Base-by-base conservation (phyloP, 768 basidiomycete genomes). In the Suillus variegatus region DNA sequence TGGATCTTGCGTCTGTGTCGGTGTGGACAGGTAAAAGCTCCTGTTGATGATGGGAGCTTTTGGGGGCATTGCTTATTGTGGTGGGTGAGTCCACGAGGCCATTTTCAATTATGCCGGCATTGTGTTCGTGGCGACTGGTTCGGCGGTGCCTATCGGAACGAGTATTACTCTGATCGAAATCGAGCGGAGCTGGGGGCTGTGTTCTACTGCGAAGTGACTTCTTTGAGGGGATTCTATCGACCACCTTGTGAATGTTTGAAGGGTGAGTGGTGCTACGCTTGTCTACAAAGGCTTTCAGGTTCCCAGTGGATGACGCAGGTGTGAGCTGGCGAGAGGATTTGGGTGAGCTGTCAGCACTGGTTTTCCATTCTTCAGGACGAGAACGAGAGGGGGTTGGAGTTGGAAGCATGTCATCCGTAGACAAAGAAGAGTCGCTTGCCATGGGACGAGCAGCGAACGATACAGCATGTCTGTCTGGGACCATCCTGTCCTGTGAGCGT, bases 261-360 rank as follows among this genome's bases (percentile, higher is more conserved):
- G 70, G 70, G 12, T 12, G 16, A 61, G 71, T 0, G 47, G 0
- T 1, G 12, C 28, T 43, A 20, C 67, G 73, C 55, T 67, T 75
- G 63, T 73, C 73, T 46, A 77, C 62, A 22, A 72, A 68, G 32
- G 67, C 70, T 60, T 46, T 76, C 62, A 76, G 69, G 66, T 76
- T 76, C 1, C 73, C 75, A 2, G 75, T 72, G 6, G 75, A 76
- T 2, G 75, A 76, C 0, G 76, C 75, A 6, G 76, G 76, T 6
- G 76, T 66, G 28, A 76, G 72, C 36, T 72, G 73, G 13, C 63
- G 75, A 16, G 66, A 62, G 3, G 62, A 5, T 22, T 35, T 3
- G 1, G 71, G 66, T 18, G 75, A 69, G 20, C n/a, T 41, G 9
- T 62, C 25, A 12, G 69, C 60, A 61, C 43, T 62, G 0, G 66